These are phyloP conservation scores for Rhazya stricta DNA, from an alignment of 257 asterid genomes.

Conservation along the genomic window DNA sequence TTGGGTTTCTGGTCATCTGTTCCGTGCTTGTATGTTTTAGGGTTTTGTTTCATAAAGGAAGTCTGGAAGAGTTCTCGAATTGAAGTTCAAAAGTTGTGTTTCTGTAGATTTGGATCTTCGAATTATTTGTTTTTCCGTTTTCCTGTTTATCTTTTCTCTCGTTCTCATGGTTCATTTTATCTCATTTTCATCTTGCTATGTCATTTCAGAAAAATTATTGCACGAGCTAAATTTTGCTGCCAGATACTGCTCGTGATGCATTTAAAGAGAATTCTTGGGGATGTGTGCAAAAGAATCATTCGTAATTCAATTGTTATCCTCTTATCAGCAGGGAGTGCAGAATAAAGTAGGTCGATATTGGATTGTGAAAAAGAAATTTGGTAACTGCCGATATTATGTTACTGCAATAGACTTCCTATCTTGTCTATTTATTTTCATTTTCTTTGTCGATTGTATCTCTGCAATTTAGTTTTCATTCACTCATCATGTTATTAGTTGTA, in stretches of 20 bases:
- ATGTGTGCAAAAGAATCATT: background rate
- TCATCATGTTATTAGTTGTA: background rate
- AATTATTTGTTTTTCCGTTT: slow-evolving; percentile 2
- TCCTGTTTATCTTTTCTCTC: background rate
- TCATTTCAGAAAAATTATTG: background rate
- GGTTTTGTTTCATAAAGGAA: background rate
- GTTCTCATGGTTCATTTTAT: background rate
- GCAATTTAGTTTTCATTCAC: background rate
- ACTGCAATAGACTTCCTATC: background rate
- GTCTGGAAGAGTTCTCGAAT: background rate
- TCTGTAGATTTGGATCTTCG: slow-evolving; percentile 16
- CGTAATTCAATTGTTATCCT: background rate
- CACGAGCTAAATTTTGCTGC: background rate
- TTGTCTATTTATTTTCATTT: background rate
- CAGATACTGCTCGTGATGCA: background rate
- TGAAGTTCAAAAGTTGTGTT: background rate
- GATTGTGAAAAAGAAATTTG: background rate
- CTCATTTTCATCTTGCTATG: background rate
- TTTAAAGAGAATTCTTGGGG: background rate
- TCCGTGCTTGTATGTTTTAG: background rate
- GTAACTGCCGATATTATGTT: background rate
- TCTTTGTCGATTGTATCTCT: background rate
- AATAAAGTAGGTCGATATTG: background rate
- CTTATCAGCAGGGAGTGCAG: background rate
- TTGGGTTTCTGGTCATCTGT: background rate